phyloP scores from a whole-genome alignment of 176 grass and related monocot species.

The Alopecurus myosuroides region DNA sequence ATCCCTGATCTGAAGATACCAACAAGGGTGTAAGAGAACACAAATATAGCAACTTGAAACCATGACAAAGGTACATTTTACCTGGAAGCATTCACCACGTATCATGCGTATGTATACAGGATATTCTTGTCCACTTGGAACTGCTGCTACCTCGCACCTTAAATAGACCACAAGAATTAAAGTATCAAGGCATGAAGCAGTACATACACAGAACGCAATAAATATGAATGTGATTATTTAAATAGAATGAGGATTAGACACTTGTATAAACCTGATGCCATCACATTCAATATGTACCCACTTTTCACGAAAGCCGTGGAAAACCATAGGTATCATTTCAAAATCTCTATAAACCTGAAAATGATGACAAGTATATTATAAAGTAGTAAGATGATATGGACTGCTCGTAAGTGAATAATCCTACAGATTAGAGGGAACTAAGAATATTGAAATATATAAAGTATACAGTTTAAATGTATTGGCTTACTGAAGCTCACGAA shows the following conservation, averaged over 20 bases:
- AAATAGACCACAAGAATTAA: constrained; percentile 19
- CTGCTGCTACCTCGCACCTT: constrained; percentile 79
- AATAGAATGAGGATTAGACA: background rate
- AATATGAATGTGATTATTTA: constrained; percentile 12
- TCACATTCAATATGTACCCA: constrained; percentile 98
- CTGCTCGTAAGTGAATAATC: too few relatives aligned
- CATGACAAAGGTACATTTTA: constrained; percentile 36
- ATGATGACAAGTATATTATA: too few relatives aligned
- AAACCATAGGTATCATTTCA: constrained; percentile 98
- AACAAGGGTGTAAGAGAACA: constrained; percentile 17
- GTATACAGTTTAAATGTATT: too few relatives aligned
- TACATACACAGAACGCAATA: background rate
- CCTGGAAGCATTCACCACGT: constrained; percentile 96
- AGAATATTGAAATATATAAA: too few relatives aligned
- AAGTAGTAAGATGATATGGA: too few relatives aligned
- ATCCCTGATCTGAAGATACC: constrained; percentile 68
- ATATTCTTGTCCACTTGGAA: constrained; percentile 92
- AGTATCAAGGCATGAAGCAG: background rate
- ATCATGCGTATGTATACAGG: constrained; percentile 78
- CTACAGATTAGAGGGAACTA: too few relatives aligned
- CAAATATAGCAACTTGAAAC: background rate
- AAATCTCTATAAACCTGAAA: constrained; percentile 99
- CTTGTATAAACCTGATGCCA: constrained; percentile 74
- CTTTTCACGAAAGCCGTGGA: constrained; percentile 90
- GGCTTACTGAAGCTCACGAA: too few relatives aligned